Conservation (phyloP, 305 asterid species). For the Salvia sclarea region DNA sequence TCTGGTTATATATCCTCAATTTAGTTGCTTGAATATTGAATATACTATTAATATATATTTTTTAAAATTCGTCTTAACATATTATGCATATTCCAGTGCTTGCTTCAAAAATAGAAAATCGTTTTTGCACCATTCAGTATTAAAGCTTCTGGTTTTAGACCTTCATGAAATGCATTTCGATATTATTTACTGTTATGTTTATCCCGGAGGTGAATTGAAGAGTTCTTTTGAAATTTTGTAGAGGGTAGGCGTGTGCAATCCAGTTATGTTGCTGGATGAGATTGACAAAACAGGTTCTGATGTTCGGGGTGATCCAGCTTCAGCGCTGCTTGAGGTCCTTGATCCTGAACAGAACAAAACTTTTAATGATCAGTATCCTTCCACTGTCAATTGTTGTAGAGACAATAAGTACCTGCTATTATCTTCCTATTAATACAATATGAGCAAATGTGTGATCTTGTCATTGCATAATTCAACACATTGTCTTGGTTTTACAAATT, state of each 20-base stretch:
- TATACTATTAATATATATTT: neutral
- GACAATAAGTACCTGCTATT: slow-evolving; percentile 25
- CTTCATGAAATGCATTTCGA: slow-evolving; percentile 24
- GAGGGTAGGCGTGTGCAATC: slow-evolving; percentile 96
- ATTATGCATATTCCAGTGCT: slow-evolving; percentile 11
- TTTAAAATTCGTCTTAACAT: slow-evolving; percentile 5
- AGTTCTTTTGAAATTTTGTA: slow-evolving; percentile 40
- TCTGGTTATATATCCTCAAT: neutral
- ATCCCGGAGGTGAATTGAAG: slow-evolving; percentile 26
- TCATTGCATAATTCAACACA: neutral
- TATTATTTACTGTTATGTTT: slow-evolving; percentile 6
- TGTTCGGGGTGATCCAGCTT: slow-evolving; percentile 99
- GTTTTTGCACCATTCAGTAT: no score
- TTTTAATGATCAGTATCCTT: slow-evolving; percentile 99
- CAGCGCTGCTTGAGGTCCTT: slow-evolving; percentile 97
- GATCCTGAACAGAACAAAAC: slow-evolving; percentile 98
- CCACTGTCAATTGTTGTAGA: slow-evolving; percentile 20
- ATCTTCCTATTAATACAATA: slow-evolving; percentile 4
- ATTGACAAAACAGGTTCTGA: slow-evolving; percentile 99
- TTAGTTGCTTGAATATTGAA: slow-evolving; percentile 15
- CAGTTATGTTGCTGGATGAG: slow-evolving; percentile 98
- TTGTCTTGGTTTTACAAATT: slow-evolving; percentile 4
- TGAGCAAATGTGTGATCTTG: slow-evolving; percentile 9
- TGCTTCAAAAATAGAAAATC: slow-evolving; percentile 3
- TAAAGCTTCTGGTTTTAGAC: slow-evolving; percentile 9